These are phyloP conservation scores for Aegilops longissima DNA, from an alignment of 176 grass and related monocot species.

Conservation along the genomic window DNA sequence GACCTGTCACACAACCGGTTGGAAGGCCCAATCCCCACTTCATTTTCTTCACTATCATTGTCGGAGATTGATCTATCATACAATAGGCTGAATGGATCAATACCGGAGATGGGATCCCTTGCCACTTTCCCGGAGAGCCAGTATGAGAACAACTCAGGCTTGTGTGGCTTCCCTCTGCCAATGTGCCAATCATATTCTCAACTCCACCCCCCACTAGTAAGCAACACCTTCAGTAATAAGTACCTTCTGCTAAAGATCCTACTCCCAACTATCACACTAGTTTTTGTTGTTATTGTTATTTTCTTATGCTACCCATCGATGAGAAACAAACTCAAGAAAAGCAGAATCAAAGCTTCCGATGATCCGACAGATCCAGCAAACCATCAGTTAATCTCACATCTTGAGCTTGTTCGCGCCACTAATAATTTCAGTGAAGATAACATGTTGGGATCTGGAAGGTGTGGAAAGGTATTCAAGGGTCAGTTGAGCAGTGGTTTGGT, in stretches of 20 bases:
- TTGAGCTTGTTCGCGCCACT: neutral
- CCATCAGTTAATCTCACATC: neutral
- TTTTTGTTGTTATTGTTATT: neutral
- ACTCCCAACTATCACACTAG: neutral
- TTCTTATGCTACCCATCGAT: neutral
- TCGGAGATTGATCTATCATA: conserved; percentile 83
- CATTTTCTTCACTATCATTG: conserved; percentile 67
- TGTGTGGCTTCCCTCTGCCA: conserved; percentile 74
- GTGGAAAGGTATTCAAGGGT: neutral
- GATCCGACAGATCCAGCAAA: neutral
- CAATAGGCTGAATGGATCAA: conserved; percentile 82
- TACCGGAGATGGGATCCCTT: conserved; percentile 68
- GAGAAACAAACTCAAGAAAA: neutral
- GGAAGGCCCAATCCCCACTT: conserved; percentile 72
- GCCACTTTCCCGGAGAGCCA: conserved; percentile 56
- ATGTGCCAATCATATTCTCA: neutral
- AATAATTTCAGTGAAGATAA: neutral
- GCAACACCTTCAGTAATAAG: neutral
- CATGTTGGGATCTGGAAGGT: neutral
- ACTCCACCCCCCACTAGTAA: neutral
- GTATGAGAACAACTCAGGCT: conserved; percentile 85
- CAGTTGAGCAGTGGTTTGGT: neutral
- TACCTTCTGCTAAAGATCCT: neutral
- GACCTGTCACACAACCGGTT: conserved; percentile 82
- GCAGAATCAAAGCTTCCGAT: no score